Percentiles rank a stretch among this genome's conserved stretches.
Conservation (phyloP, 1,284 basidiomycete genomes). For the Pisolithus thermaeus region DNA sequence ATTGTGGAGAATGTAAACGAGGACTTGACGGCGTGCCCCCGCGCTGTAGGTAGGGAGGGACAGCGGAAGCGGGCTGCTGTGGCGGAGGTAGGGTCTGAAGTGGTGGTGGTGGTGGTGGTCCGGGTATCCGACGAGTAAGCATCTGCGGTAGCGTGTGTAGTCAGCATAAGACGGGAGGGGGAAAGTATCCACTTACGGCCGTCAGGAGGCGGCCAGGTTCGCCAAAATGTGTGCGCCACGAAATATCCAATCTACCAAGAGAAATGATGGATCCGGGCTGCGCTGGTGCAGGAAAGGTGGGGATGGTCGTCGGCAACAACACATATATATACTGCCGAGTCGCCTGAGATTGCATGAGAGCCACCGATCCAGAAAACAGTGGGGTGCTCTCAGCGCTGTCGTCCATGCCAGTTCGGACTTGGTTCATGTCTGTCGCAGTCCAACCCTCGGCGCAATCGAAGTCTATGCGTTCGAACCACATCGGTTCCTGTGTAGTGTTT, state of each 20-base stretch:
- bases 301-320: constrained; percentile 47
- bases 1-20: constrained; percentile 48
- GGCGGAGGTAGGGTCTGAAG: background rate
- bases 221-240: constrained; percentile 75
- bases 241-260: constrained; percentile 76
- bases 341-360: constrained; percentile 76
- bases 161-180: background rate
- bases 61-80: constrained; percentile 55
- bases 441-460: constrained; percentile 74
- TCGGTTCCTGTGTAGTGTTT: constrained; percentile 70
- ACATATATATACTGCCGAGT: constrained; percentile 82
- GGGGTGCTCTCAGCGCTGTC: constrained; percentile 22
- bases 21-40: constrained; percentile 35
- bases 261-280: constrained; percentile 66
- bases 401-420: constrained; percentile 2
- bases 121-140: constrained; percentile 66
- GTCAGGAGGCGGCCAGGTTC: constrained; percentile 80
- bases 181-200: constrained; percentile 38
- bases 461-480: constrained; percentile 71
- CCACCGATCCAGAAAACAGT: constrained; percentile 56
- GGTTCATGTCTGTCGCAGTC: constrained; percentile 52
- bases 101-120: constrained; percentile 31
- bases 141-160: constrained; percentile 34
- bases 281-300: constrained; percentile 46
- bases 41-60: constrained; percentile 68